These are phyloP conservation scores for Calonectria montana DNA, from an alignment of 2,329 filamentous ascomycete genomes.

Conservation along the genomic window DNA sequence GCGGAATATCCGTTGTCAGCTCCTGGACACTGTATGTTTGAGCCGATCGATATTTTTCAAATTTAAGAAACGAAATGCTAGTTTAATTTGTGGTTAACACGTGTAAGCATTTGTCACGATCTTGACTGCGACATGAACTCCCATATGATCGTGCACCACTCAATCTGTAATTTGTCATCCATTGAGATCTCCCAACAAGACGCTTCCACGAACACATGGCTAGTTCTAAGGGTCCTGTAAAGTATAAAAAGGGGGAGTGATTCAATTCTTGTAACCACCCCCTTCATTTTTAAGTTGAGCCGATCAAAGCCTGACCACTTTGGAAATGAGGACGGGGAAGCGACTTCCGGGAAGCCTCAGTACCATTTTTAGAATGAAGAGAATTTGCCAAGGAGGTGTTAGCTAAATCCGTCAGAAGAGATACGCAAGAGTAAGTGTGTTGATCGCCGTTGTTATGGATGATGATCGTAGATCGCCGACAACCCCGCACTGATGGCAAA, in stretches of 20 bases:
- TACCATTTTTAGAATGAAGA: not conserved
- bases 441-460: not conserved
- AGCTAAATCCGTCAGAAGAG: not conserved
- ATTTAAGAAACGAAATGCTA: no score
- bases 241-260: not conserved
- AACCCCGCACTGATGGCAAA: conserved; percentile 3
- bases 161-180: not conserved
- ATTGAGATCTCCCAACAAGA: not conserved
- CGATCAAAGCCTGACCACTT: not conserved
- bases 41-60: no score
- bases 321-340: not conserved
- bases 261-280: not conserved
- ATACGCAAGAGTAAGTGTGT: not conserved
- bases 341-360: not conserved
- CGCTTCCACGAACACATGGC: not conserved
- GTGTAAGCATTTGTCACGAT: not conserved
- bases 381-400: not conserved
- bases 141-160: not conserved
- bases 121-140: not conserved
- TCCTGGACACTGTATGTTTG: no score
- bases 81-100: no score
- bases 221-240: not conserved
- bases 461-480: not conserved
- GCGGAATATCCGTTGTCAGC: no score
- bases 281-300: not conserved